A percentile compares a stretch with the other conserved stretches of the same genome.
Evolutionary conservation across 2,329 filamentous ascomycete genomes (phyloP).

Genomic region (Chaetothyriales sp.): DNA sequence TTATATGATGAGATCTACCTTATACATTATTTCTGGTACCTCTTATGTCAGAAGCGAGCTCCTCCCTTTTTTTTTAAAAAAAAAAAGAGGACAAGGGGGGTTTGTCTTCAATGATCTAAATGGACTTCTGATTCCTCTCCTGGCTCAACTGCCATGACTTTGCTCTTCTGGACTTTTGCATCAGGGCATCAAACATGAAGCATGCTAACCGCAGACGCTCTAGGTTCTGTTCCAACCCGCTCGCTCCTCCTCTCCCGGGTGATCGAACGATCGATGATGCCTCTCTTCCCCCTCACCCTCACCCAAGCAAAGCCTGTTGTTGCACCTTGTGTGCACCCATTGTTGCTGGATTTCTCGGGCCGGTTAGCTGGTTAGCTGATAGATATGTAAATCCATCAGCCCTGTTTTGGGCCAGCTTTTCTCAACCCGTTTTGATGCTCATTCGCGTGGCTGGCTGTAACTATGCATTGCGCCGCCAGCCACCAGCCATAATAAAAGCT

Average conservation of each 20-base stretch:
- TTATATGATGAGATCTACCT: slow-evolving; percentile 57
- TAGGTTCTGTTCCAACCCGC: neutral
- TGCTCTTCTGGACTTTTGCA: neutral
- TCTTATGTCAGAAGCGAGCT: slow-evolving; percentile 68
- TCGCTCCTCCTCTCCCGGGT: neutral
- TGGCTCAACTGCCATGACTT: neutral
- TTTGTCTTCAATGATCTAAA: slow-evolving; percentile 59
- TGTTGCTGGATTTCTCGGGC: neutral
- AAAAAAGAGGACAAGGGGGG: slow-evolving; percentile 21
- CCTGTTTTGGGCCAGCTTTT: neutral
- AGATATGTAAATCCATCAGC: neutral
- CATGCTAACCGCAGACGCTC: neutral
- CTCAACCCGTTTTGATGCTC: neutral
- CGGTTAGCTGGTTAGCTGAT: neutral
- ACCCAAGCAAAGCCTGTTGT: neutral
- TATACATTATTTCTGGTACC: slow-evolving; percentile 75
- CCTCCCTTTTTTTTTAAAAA: slow-evolving; percentile 11
- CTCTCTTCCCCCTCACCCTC: too few relatives aligned
- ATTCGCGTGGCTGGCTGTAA: neutral
- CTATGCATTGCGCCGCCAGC: neutral
- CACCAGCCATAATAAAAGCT: slow-evolving; percentile 2
- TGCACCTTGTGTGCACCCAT: neutral
- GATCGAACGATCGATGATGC: neutral
- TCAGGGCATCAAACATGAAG: neutral
- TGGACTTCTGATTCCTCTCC: slow-evolving; percentile 57